Evolutionary conservation across 179 eudicot genomes (phyloP).

Genomic region (Spinacia oleracea): DNA sequence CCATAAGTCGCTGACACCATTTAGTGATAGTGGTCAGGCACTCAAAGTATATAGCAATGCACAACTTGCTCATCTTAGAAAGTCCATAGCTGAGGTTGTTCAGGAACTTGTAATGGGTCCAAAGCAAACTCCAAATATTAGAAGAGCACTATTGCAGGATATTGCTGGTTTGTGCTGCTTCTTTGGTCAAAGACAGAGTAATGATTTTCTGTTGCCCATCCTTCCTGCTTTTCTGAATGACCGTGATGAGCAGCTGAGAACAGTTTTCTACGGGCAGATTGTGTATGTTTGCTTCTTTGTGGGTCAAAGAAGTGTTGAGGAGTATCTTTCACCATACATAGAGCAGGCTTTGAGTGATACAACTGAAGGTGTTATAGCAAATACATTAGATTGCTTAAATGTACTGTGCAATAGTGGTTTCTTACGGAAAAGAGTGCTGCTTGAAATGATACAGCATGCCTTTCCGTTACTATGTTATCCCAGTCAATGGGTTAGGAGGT

Average conservation of each 20-base stretch:
- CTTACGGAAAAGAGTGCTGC: constrained; percentile 71
- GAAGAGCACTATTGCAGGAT: constrained; percentile 96
- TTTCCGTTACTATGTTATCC: constrained; percentile 90
- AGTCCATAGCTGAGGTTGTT: constrained; percentile 89
- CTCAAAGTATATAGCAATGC: constrained; percentile 59
- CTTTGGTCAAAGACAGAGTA: constrained; percentile 95
- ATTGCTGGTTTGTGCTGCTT: constrained; percentile 91
- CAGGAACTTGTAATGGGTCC: constrained; percentile 99
- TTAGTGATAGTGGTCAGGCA: constrained; percentile 47
- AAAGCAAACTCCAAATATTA: constrained; percentile 96
- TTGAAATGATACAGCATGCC: constrained; percentile 86
- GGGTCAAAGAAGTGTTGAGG: constrained; percentile 98
- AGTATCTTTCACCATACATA: constrained; percentile 89
- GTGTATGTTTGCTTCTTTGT: constrained; percentile 94
- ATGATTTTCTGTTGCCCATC: constrained; percentile 80
- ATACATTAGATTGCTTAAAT: constrained; percentile 86
- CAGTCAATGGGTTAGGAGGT: constrained; percentile 91
- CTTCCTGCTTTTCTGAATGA: constrained; percentile 98
- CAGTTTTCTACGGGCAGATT: constrained; percentile 88
- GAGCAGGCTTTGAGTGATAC: constrained; percentile 88
- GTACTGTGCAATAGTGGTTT: constrained; percentile 74
- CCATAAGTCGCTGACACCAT: constrained; percentile 42
- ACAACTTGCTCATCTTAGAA: constrained; percentile 82
- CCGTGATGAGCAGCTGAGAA: constrained; percentile 85
- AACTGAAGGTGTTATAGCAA: constrained; percentile 92